Percentiles rank a stretch among this genome's conserved stretches.
Conservation (phyloP, 108 stramenopile genomes). For the Pseudonitzschia pungens region DNA sequence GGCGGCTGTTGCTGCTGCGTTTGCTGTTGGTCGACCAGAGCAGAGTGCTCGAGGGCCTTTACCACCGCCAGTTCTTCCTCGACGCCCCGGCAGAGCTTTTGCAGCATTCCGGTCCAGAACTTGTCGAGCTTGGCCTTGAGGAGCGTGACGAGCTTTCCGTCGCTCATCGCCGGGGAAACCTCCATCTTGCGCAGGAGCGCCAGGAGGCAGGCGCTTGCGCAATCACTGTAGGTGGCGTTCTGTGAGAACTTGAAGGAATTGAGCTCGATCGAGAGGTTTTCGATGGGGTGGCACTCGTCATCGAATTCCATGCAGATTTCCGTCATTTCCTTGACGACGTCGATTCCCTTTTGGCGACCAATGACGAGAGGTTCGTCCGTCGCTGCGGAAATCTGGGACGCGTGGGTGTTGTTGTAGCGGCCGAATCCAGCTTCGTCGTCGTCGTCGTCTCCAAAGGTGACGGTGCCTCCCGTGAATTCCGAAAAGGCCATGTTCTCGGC, state of each 20-base stretch:
- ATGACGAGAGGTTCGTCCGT: slow-evolving; percentile 36
- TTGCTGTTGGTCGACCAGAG: slow-evolving; percentile 39
- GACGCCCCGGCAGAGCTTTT: slow-evolving; percentile 70
- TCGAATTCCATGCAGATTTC: slow-evolving; percentile 87
- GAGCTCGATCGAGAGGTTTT: slow-evolving; percentile 87
- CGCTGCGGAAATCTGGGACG: too few species aligned
- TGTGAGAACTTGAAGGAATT: slow-evolving; percentile 93
- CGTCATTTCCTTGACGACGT: slow-evolving; percentile 83
- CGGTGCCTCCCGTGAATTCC: slow-evolving; percentile 35
- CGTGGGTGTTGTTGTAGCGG: too few species aligned
- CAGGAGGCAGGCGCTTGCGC: slow-evolving; percentile 70
- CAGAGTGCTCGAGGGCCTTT: slow-evolving; percentile 63
- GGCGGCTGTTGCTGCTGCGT: too few species aligned
- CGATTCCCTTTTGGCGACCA: slow-evolving; percentile 86
- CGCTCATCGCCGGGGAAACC: slow-evolving; percentile 46
- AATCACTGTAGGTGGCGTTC: slow-evolving; percentile 85
- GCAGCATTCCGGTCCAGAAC: slow-evolving; percentile 74
- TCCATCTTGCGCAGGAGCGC: slow-evolving; percentile 70
- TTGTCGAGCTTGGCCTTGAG: slow-evolving; percentile 59
- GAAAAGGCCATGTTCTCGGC: slow-evolving; percentile 40
- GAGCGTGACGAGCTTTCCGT: slow-evolving; percentile 58
- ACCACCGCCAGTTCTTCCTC: slow-evolving; percentile 82
- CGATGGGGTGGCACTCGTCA: slow-evolving; percentile 53
- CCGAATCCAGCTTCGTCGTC: too few species aligned
- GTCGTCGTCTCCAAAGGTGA: slow-evolving; percentile 37